A percentile compares a stretch with the other conserved stretches of the same genome.
phyloP scores from a whole-genome alignment of 257 asterid species.

The Solanum tarijense region DNA sequence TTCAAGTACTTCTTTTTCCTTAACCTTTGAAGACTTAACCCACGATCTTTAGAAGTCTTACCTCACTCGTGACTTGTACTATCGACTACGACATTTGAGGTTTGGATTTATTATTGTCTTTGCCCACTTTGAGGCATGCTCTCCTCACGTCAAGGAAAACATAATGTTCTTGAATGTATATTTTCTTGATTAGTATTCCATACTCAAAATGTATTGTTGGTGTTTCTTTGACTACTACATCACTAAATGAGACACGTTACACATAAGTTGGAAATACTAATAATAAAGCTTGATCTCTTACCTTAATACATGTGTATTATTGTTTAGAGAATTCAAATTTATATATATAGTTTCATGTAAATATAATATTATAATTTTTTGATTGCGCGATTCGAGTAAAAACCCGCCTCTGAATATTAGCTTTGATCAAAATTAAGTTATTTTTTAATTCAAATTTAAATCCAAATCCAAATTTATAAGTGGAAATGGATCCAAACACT shows the following conservation, averaged over 20 bases:
- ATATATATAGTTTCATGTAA: no score
- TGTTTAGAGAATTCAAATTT: background rate
- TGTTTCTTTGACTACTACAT: no score
- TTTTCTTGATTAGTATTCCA: no score
- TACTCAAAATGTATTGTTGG: no score
- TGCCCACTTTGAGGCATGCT: background rate
- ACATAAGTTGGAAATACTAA: no score
- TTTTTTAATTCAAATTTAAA: background rate
- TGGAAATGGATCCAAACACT: background rate
- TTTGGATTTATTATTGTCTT: background rate
- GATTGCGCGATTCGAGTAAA: no score
- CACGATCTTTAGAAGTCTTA: background rate
- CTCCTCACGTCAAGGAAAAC: background rate
- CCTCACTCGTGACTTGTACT: background rate
- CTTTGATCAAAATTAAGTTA: background rate
- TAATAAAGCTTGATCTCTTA: no score
- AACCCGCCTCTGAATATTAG: fast-evolving
- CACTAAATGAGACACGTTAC: no score
- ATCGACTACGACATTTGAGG: background rate
- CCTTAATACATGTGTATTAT: background rate
- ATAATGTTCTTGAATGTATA: no score
- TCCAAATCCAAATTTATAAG: background rate
- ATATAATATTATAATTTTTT: no score
- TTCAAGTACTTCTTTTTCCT: background rate
- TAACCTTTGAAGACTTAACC: background rate